Percentiles rank a stretch among this genome's conserved stretches.
Conservation (phyloP, 805 yeast genomes). For the Vanderwaltozyma yarrowii region DNA sequence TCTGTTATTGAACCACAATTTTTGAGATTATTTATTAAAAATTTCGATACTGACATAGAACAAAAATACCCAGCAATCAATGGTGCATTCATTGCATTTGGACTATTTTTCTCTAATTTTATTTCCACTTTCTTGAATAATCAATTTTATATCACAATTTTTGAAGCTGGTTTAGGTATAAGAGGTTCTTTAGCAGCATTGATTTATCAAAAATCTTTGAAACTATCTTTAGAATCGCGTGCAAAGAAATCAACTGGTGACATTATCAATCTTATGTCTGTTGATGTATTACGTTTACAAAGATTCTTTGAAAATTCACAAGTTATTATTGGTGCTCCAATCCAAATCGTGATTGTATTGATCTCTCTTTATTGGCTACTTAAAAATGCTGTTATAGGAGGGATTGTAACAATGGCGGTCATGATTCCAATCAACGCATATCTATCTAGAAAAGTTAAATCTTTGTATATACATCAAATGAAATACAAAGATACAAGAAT, state of each 20-base stretch:
- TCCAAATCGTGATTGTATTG: slow-evolving; percentile 43
- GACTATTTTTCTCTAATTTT: slow-evolving; percentile 54
- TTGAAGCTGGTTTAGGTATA: slow-evolving; percentile 53
- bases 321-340: slow-evolving; percentile 48
- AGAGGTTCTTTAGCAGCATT: slow-evolving; percentile 58
- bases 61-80: slow-evolving; percentile 37
- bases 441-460: slow-evolving; percentile 37
- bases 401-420: slow-evolving; percentile 40
- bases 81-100: slow-evolving; percentile 53
- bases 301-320: slow-evolving; percentile 46
- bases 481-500: slow-evolving; percentile 51
- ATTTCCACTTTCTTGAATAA: slow-evolving; percentile 54
- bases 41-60: slow-evolving; percentile 29
- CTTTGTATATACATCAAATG: slow-evolving; percentile 47
- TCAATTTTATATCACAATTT: slow-evolving; percentile 51
- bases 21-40: slow-evolving; percentile 39
- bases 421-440: slow-evolving; percentile 50
- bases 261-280: slow-evolving; percentile 67
- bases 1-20: slow-evolving; percentile 47
- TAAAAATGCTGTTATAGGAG: slow-evolving; percentile 51
- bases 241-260: slow-evolving; percentile 61
- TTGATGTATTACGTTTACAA: slow-evolving; percentile 60
- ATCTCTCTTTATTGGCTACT: slow-evolving; percentile 44
- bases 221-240: slow-evolving; percentile 56
- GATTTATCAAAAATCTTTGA: slow-evolving; percentile 60